Conservation (phyloP, 306 rosid genomes). For the Nissolia schottii region DNA sequence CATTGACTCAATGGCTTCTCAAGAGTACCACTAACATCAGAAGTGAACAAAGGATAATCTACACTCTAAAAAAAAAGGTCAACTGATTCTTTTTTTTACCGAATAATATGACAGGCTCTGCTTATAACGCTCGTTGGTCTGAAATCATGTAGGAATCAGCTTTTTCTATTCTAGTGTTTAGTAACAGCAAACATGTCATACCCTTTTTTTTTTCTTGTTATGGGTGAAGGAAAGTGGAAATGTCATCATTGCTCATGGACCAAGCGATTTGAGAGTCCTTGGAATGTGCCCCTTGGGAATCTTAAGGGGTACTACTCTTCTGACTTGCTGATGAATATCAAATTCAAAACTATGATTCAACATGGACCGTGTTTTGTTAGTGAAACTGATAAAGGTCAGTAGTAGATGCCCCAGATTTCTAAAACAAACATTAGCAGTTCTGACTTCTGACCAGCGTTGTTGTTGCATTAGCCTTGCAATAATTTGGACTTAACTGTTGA, state of each 20-base stretch:
- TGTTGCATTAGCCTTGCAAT: neutral
- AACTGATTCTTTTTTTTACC: neutral
- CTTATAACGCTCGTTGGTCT: neutral
- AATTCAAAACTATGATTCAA: constrained; percentile 21
- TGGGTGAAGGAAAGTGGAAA: constrained; percentile 39
- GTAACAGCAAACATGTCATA: neutral
- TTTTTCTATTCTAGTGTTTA: neutral
- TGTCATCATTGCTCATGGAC: constrained; percentile 41
- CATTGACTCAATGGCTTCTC: no score
- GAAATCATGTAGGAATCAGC: neutral
- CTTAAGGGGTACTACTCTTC: constrained; percentile 13
- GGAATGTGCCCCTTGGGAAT: neutral
- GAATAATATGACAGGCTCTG: neutral
- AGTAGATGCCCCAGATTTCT: neutral
- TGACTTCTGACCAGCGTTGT: neutral
- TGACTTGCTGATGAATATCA: constrained; percentile 20
- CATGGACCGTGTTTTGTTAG: constrained; percentile 24
- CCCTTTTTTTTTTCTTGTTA: constrained; percentile 6
- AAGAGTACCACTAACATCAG: neutral
- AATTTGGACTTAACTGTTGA: neutral
- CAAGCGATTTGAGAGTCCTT: constrained; percentile 27
- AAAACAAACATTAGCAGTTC: neutral
- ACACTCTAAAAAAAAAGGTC: neutral
- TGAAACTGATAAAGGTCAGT: constrained; percentile 29
- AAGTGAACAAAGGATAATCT: neutral